A percentile compares a stretch with the other conserved stretches of the same genome.
Conservation (phyloP, 1,284 basidiomycete genomes). For the Cerrena zonata region DNA sequence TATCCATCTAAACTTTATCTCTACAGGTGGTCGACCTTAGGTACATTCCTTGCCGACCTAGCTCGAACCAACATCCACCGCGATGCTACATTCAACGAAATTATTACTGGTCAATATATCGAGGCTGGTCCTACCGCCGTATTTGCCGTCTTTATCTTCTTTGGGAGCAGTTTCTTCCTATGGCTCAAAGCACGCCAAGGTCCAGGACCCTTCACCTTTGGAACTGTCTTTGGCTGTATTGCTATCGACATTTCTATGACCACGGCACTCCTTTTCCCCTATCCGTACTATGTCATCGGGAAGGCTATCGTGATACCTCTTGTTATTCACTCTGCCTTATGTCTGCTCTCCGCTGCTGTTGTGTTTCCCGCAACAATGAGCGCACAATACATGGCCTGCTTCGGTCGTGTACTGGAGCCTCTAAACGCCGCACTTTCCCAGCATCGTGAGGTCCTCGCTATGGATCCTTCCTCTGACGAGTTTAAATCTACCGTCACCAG, state of each 20-base stretch:
- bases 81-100: slow-evolving; percentile 31
- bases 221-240: slow-evolving; percentile 55
- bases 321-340: slow-evolving; percentile 54
- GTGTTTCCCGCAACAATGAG: slow-evolving; percentile 69
- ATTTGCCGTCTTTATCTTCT: slow-evolving; percentile 58
- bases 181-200: slow-evolving; percentile 60
- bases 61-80: slow-evolving; percentile 45
- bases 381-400: slow-evolving; percentile 50
- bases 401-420: slow-evolving; percentile 50
- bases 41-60: slow-evolving; percentile 57
- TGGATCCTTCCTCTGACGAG: slow-evolving; percentile 38
- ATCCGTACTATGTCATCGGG: slow-evolving; percentile 56
- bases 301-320: slow-evolving; percentile 55
- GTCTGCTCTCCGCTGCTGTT: slow-evolving; percentile 46
- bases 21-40: slow-evolving; percentile 61
- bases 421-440: slow-evolving; percentile 42
- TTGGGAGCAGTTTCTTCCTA: slow-evolving; percentile 57
- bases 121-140: slow-evolving; percentile 61
- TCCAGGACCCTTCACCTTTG: slow-evolving; percentile 61
- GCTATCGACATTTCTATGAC: slow-evolving; percentile 57
- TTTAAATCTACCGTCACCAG: slow-evolving; percentile 36
- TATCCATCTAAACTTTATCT: slow-evolving; percentile 2
- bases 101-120: slow-evolving; percentile 49
- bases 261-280: slow-evolving; percentile 60
- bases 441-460: slow-evolving; percentile 44